Evolutionary conservation across 2,329 filamentous ascomycete species (phyloP).

Genomic region (Arthrobotrys conoides): DNA sequence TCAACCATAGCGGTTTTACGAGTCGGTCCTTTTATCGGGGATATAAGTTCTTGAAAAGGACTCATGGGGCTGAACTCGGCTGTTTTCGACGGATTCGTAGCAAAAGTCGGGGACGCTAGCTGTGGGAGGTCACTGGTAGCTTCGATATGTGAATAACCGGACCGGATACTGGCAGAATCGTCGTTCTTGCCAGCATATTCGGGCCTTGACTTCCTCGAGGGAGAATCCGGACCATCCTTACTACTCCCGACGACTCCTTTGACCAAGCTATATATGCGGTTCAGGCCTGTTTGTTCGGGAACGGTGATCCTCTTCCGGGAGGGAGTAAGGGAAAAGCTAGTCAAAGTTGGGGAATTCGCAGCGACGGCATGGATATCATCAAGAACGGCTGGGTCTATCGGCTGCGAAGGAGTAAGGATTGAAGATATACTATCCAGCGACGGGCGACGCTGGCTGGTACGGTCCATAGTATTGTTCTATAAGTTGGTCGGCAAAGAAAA

Average conservation of each 20-base stretch:
- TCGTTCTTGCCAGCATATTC: slow-evolving; percentile 48
- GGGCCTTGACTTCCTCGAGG: slow-evolving; percentile 35
- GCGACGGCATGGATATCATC: slow-evolving; percentile 57
- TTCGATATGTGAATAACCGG: slow-evolving; percentile 58
- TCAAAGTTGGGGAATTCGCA: slow-evolving; percentile 48
- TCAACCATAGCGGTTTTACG: slow-evolving; percentile 40
- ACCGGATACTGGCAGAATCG: slow-evolving; percentile 54
- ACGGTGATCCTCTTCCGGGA: slow-evolving; percentile 42
- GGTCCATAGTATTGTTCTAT: slow-evolving; percentile 45
- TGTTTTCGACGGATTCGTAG: slow-evolving; percentile 22
- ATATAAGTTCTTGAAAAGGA: slow-evolving; percentile 57
- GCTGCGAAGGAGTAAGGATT: slow-evolving; percentile 39
- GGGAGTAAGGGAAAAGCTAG: slow-evolving; percentile 53
- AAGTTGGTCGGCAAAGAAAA: neutral
- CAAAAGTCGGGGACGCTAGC: slow-evolving; percentile 34
- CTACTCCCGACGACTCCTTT: slow-evolving; percentile 50
- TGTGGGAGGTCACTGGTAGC: slow-evolving; percentile 44
- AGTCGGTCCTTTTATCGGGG: slow-evolving; percentile 54
- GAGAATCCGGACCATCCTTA: slow-evolving; percentile 45
- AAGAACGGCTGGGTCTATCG: slow-evolving; percentile 55
- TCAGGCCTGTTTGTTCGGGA: slow-evolving; percentile 54
- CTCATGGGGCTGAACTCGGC: slow-evolving; percentile 47
- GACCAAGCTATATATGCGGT: slow-evolving; percentile 58
- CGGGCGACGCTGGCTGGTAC: slow-evolving; percentile 43
- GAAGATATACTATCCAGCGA: slow-evolving; percentile 58